phyloP scores from a whole-genome alignment of 2,329 filamentous ascomycete species.

The Chalaropsis ovoidea region DNA sequence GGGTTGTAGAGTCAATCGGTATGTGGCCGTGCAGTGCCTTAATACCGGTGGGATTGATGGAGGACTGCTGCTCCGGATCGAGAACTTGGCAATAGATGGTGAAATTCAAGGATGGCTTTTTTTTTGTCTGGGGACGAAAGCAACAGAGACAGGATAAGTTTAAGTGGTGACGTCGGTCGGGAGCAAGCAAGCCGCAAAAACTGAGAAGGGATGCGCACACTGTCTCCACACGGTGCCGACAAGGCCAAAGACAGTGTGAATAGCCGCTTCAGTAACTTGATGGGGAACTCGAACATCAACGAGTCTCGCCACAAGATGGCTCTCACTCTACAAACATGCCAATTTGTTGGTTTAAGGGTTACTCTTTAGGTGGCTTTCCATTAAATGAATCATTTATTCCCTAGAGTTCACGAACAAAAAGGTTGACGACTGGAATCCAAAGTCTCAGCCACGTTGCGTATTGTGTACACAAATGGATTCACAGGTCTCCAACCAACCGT shows the following conservation, averaged over 20 bases:
- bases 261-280: background rate
- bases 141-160: conserved; percentile 1
- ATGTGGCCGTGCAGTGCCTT: background rate
- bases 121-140: background rate
- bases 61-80: conserved; percentile 10
- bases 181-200: background rate
- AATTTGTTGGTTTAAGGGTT: too few species aligned
- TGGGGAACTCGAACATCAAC: background rate
- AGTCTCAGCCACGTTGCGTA: background rate
- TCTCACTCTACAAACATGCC: background rate
- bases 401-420: too few species aligned
- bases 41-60: background rate
- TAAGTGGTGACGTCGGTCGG: conserved; percentile 10
- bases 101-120: background rate
- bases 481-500: background rate
- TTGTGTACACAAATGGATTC: background rate
- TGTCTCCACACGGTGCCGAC: background rate
- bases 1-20: background rate
- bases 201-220: background rate
- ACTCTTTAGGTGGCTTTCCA: too few species aligned
- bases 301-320: conserved; percentile 7
- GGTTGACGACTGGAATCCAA: background rate
- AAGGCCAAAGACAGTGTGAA: background rate
- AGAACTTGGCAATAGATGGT: background rate
- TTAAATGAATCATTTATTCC: too few species aligned